phyloP scores from a whole-genome alignment of 345 rosid species.

The Aurinia saxatilis region DNA sequence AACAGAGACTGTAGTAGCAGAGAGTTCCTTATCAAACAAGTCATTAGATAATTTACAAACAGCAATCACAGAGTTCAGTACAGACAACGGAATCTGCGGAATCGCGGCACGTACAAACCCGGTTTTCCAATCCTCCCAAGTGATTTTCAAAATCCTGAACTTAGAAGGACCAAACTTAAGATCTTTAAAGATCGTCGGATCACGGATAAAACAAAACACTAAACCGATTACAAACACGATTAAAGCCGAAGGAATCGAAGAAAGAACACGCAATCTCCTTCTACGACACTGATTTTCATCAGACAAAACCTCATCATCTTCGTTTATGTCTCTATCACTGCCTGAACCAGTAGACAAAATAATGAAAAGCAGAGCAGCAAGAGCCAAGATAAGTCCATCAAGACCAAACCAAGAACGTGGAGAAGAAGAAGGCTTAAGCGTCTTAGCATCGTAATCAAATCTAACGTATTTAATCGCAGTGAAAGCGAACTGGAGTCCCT shows the following conservation, averaged over 20 bases:
- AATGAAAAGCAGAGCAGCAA: conserved; percentile 48
- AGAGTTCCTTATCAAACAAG: conserved; percentile 58
- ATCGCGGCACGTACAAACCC: conserved; percentile 79
- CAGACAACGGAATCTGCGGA: conserved; percentile 80
- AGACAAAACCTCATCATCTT: background rate
- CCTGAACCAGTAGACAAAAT: conserved; percentile 68
- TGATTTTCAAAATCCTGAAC: conserved; percentile 43
- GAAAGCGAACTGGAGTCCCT: conserved; percentile 85
- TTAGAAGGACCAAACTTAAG: conserved; percentile 64
- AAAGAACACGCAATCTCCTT: conserved; percentile 43
- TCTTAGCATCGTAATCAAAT: conserved; percentile 50
- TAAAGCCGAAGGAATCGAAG: conserved; percentile 65
- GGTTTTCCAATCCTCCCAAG: conserved; percentile 83
- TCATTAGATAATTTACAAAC: conserved; percentile 74
- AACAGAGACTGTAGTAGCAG: conserved; percentile 59
- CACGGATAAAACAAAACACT: conserved; percentile 54
- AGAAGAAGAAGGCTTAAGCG: conserved; percentile 54
- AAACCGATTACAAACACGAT: conserved; percentile 60
- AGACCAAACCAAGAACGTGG: conserved; percentile 73
- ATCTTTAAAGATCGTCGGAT: conserved; percentile 44
- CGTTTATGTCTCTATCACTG: conserved; percentile 1
- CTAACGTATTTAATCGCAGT: conserved; percentile 77
- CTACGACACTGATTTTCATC: conserved; percentile 6
- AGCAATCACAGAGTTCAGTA: conserved; percentile 76
- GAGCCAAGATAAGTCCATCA: conserved; percentile 63